Conservation (phyloP, 768 basidiomycete genomes). For the Trametes maxima region DNA sequence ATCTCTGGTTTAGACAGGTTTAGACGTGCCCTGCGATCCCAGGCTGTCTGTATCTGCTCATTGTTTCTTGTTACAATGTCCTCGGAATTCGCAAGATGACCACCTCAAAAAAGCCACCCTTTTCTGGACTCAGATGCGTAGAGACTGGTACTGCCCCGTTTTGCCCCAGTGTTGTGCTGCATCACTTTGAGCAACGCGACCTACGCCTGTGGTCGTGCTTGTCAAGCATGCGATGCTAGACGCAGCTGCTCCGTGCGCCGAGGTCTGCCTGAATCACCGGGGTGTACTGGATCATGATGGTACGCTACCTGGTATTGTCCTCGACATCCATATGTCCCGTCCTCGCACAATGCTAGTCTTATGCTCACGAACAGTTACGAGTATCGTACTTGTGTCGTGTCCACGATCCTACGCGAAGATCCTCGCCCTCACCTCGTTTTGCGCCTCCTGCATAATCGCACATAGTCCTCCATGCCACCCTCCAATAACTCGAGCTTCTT, state of each 20-base stretch:
- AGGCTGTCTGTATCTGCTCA: too few relatives aligned
- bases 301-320: constrained; percentile 21
- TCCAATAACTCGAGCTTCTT: constrained; percentile 69
- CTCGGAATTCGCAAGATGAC: too few relatives aligned
- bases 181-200: constrained; percentile 24
- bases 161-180: neutral
- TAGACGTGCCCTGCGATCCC: too few relatives aligned
- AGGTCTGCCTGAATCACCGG: constrained; percentile 23
- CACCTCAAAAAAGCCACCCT: too few relatives aligned
- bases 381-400: neutral
- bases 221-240: constrained; percentile 25
- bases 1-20: too few relatives aligned
- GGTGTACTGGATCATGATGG: constrained; percentile 18
- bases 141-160: neutral
- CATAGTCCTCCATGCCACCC: constrained; percentile 21
- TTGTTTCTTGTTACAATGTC: too few relatives aligned
- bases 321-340: neutral
- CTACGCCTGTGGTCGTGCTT: constrained; percentile 17
- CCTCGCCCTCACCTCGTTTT: constrained; percentile 1
- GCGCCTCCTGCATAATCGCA: constrained; percentile 9
- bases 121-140: neutral
- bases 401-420: neutral
- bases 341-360: neutral
- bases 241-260: neutral
- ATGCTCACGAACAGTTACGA: neutral